These are phyloP conservation scores for Stenocarpella maydis DNA, from an alignment of 2,329 filamentous ascomycete species.

Conservation along the genomic window DNA sequence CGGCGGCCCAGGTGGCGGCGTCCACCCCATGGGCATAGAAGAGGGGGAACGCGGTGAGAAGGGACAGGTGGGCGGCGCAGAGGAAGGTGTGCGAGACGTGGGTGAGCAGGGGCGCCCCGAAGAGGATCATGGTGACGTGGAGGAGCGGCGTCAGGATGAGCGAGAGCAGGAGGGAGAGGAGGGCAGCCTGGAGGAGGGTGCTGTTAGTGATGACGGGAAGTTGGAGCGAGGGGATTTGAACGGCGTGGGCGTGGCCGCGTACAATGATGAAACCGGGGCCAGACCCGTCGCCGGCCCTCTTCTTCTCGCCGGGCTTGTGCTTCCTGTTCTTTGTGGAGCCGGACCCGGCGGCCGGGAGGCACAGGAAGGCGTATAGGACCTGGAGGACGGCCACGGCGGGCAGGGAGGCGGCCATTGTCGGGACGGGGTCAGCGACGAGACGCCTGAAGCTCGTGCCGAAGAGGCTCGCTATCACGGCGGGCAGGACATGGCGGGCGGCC, in stretches of 20 bases:
- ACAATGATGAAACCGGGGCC: constrained; percentile 57
- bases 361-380: constrained; percentile 63
- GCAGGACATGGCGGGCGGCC: constrained; percentile 42
- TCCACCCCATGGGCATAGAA: constrained; percentile 89
- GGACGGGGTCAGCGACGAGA: constrained; percentile 45
- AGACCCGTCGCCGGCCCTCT: constrained; percentile 46
- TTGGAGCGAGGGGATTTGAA: neutral
- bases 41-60: constrained; percentile 80
- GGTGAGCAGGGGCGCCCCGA: constrained; percentile 88
- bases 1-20: constrained; percentile 71
- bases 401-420: constrained; percentile 43
- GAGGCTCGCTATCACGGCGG: constrained; percentile 40
- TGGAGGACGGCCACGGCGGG: constrained; percentile 44
- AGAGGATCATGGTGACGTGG: constrained; percentile 77
- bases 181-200: constrained; percentile 47
- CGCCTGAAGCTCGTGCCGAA: constrained; percentile 42
- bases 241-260: constrained; percentile 39
- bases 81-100: constrained; percentile 82
- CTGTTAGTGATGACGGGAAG: constrained; percentile 25
- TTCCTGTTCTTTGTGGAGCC: constrained; percentile 56
- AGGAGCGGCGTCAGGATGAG: constrained; percentile 72
- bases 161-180: constrained; percentile 65
- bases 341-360: constrained; percentile 68
- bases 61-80: constrained; percentile 80
- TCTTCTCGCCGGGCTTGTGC: constrained; percentile 61